A percentile compares a stretch with the other conserved stretches of the same genome.
Evolutionary conservation across 73 alveolate genomes (phyloP).

Genomic region (Tetrahymena borealis): DNA sequence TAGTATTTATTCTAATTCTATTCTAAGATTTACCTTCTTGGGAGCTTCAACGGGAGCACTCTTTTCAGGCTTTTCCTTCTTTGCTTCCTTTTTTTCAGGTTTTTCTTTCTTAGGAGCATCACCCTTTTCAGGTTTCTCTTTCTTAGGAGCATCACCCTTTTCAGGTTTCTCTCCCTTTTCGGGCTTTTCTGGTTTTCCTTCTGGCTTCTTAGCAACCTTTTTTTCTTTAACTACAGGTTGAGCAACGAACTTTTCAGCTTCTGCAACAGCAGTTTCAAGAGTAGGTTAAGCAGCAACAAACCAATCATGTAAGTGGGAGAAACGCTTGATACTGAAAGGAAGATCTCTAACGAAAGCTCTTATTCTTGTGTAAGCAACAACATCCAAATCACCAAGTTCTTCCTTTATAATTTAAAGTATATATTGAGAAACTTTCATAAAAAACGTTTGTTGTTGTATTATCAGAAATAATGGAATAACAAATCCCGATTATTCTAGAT

Average conservation of each 20-base stretch:
- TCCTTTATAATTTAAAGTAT: not conserved
- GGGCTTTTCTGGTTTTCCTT: not conserved
- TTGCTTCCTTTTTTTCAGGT: not conserved
- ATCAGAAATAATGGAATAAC: no score
- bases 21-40: not conserved
- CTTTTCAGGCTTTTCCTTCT: not conserved
- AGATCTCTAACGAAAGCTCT: not conserved
- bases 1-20: not conserved
- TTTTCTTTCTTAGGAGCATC: no score
- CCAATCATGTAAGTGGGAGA: not conserved
- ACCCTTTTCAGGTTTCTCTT: not conserved
- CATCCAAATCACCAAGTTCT: not conserved
- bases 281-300: not conserved
- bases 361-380: not conserved
- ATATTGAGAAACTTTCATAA: not conserved
- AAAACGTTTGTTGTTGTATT: not conserved
- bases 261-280: not conserved
- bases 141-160: no score
- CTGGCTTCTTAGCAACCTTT: not conserved
- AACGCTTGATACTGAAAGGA: not conserved
- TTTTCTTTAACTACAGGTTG: not conserved
- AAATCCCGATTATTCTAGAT: no score
- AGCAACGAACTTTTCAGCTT: not conserved
- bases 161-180: not conserved
- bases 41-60: not conserved